Percentiles rank a stretch among this genome's conserved stretches.
These are phyloP conservation scores for Sporothrix mexicana DNA, from an alignment of 2,329 filamentous ascomycete genomes.

Conservation along the genomic window DNA sequence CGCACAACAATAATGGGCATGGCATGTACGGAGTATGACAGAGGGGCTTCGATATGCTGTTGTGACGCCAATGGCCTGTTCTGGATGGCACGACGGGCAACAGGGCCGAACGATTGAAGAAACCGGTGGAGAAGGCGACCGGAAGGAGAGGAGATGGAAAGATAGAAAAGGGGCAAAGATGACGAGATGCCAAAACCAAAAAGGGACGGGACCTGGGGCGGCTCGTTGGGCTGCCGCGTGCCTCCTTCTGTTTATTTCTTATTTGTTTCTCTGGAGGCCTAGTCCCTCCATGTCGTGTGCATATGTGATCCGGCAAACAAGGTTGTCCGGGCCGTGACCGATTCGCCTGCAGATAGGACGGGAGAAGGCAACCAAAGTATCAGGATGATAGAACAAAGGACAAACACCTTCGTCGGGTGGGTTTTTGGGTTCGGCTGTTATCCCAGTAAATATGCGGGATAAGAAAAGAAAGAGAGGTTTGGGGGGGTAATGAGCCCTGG, in stretches of 20 bases:
- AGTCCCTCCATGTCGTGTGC: conserved; percentile 10
- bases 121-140: not conserved
- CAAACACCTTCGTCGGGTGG: not conserved
- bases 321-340: conserved; percentile 15
- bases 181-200: not conserved
- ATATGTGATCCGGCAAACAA: conserved; percentile 26
- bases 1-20: conserved; percentile 10
- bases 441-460: not conserved
- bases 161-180: not conserved
- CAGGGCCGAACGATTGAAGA: not conserved
- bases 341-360: not conserved
- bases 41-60: conserved; percentile 10
- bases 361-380: not conserved
- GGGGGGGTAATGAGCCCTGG: not conserved
- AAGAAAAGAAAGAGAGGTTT: not conserved
- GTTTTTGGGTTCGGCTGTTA: not conserved
- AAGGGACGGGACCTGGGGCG: not conserved
- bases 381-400: not conserved
- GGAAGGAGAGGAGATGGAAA: not conserved
- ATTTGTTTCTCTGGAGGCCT: conserved; percentile 13
- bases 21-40: not conserved
- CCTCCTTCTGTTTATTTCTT: not conserved
- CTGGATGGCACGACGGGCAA: conserved; percentile 5
- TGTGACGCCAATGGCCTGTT: not conserved
- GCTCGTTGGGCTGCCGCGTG: not conserved